Evolutionary conservation across 2,329 filamentous ascomycete species (phyloP), one percentile per base, ranked within the genome.

Genomic region (Clathrospora elynae): DNA sequence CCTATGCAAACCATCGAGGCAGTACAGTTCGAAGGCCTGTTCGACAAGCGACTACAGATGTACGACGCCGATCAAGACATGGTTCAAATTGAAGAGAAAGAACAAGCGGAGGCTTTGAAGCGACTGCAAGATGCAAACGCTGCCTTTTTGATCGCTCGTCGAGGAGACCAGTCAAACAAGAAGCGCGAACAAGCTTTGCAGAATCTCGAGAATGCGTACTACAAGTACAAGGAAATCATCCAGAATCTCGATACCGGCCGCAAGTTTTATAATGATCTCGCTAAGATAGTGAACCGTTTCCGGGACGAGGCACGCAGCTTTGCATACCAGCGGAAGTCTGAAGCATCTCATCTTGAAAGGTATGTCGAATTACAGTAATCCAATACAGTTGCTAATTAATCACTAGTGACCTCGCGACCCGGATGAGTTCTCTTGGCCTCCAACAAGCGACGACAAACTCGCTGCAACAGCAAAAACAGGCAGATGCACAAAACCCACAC

Each of bases 201-300:
- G 70, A 84, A 81, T 49, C 76, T 99, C 7, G 92, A 97, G 68
- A 90, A 88, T 52, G 92, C 90, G 1, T 97, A 95, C 67, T 84
- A 90, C 70, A 95, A 92, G 72, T 97, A 97, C 75, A 96, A 96
- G 72, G 92, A 99, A 68, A 89, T 97, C 42, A 84, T 96, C 43
- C 88, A 83, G 53, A 96, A 97, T 64, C 78, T 96, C 2, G 92
- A 97, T 54, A 88, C 87, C 0, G 93, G 90, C 1, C 79, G 92
- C 38, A 96, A 93, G 67, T 99, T 99, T 67, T 99, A 97, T 75
- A 99, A 99, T 57, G 91, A 97, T 63, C 78, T 99, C 4, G 88
- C 87, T 32, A 88, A 87, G 70, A 90, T 97, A 50, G 88, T 96
- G 1, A 86, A 84, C 24, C 79, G 85, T 7, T 97, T 96, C 67